phyloP scores from a whole-genome alignment of 352 stramenopile genomes.

The Pythium dissimile region DNA sequence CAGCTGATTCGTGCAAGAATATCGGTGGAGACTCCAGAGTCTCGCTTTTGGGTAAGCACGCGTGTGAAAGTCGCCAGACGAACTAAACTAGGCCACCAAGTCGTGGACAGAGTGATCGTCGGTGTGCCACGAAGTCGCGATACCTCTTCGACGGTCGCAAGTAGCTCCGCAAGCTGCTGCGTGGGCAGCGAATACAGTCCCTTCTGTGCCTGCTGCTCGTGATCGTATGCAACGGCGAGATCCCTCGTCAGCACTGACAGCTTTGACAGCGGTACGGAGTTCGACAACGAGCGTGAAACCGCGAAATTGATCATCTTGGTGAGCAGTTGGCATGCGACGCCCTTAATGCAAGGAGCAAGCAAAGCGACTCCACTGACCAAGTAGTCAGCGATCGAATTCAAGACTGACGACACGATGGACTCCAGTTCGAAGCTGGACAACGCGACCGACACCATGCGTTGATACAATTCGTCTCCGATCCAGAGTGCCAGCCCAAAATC shows the following conservation, averaged over 20 bases:
- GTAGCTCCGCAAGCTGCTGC: slow-evolving; percentile 59
- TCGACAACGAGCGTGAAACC: slow-evolving; percentile 44
- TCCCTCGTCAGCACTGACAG: slow-evolving; percentile 49
- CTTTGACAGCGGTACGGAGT: slow-evolving; percentile 55
- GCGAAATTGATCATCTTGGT: slow-evolving; percentile 69
- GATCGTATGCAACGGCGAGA: slow-evolving; percentile 55
- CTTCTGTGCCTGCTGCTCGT: slow-evolving; percentile 61
- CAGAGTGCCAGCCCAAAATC: slow-evolving; percentile 75
- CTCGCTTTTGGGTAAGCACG: slow-evolving; percentile 42
- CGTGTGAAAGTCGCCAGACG: slow-evolving; percentile 61
- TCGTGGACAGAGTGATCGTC: slow-evolving; percentile 34
- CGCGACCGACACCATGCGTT: slow-evolving; percentile 43
- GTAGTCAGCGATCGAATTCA: slow-evolving; percentile 51
- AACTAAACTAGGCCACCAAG: slow-evolving; percentile 61
- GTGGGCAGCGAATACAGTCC: slow-evolving; percentile 60
- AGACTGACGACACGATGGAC: slow-evolving; percentile 43
- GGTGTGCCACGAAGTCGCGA: slow-evolving; percentile 46
- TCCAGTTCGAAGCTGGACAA: slow-evolving; percentile 64
- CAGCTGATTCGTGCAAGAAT: slow-evolving; percentile 49
- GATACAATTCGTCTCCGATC: slow-evolving; percentile 66
- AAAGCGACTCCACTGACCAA: slow-evolving; percentile 29
- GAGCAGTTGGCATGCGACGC: slow-evolving; percentile 47
- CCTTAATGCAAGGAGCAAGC: slow-evolving; percentile 44
- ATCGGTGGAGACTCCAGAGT: slow-evolving; percentile 27
- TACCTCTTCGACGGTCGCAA: slow-evolving; percentile 61